These are phyloP conservation scores for Isabelozyma gotoi DNA, from an alignment of 805 yeast genomes.

Conservation along the genomic window DNA sequence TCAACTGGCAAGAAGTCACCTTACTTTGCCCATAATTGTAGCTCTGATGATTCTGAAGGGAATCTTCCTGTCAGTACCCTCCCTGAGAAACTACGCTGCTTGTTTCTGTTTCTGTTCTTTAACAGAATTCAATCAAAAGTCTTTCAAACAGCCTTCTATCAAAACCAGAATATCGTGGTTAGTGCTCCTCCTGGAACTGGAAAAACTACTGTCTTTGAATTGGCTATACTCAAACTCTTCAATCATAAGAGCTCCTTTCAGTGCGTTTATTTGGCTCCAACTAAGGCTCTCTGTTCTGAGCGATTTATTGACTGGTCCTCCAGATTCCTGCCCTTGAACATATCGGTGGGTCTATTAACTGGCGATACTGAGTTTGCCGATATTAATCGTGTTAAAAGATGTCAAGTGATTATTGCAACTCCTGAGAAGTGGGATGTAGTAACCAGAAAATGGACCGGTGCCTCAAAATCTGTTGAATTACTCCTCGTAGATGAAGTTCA, in stretches of 20 bases:
- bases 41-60: neutral
- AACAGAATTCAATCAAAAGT: constrained; percentile 53
- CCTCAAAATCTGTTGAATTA: constrained; percentile 19
- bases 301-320: constrained; percentile 46
- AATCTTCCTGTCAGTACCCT: constrained; percentile 10
- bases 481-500: constrained; percentile 28
- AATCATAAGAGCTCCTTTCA: neutral
- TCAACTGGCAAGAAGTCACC: no score
- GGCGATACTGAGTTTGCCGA: constrained; percentile 52
- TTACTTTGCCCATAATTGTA: neutral
- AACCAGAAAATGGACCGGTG: constrained; percentile 52
- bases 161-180: constrained; percentile 42
- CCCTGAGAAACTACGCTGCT: constrained; percentile 34
- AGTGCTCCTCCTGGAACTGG: constrained; percentile 64
- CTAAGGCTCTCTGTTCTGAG: constrained; percentile 56
- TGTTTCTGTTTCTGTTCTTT: constrained; percentile 37
- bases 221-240: constrained; percentile 41
- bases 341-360: constrained; percentile 51
- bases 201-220: constrained; percentile 53
- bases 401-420: constrained; percentile 55
- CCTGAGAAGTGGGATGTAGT: constrained; percentile 65
- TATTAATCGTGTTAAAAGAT: constrained; percentile 44
- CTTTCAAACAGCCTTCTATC: constrained; percentile 34
- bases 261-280: constrained; percentile 54
- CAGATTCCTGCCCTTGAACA: constrained; percentile 36